Evolutionary conservation across 805 yeast species (phyloP), one percentile per base, ranked within the genome.

Genomic region (Candida insectorum): DNA sequence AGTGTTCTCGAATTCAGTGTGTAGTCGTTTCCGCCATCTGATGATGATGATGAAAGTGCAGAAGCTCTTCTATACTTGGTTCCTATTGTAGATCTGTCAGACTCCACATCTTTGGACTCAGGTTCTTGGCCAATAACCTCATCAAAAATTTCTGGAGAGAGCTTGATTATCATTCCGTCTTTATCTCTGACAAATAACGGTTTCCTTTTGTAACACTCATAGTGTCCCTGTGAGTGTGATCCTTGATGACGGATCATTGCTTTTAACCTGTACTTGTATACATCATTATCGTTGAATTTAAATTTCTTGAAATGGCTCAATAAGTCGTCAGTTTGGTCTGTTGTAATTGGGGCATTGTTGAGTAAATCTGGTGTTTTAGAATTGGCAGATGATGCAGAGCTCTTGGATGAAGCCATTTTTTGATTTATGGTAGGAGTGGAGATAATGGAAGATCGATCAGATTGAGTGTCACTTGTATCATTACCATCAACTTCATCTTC

Each of bases 211-310:
- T 77, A 86, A 48, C 96, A 85, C 49, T 89, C 95, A 53, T 88
- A 89, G 52, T 89, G 97, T 1, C 97, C 97, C 27, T 78, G 75
- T 14, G 79, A 72, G 56, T 89, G 97, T 1, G 91, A 79, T 0
- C 98, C 98, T 28, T 80, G 77, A 54, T 93, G 97, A 44, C 88
- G 73, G 13, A 93, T 78, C 41, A 86, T 63, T 0, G 96, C 83
- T 41, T 71, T 74, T 23, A 93, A 65, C 39, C 65, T 64, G 54
- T 85, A 88, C 25, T 62, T 69, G 39, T 58, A 62, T 21, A 52
- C 53, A 41, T 62, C 68, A 37, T 65, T 63, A 6, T 62, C 70
- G 44, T 57, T 58, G 51, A 62, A 63, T 40, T 64, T 58, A 43
- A 61, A 47, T 41, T 58, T 37, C 41, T 62, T 49, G 52, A 63